Percentiles rank a stretch among this genome's conserved stretches.
Conservation (phyloP, 2,329 filamentous ascomycete species). For the Neofusicoccum laricinum region DNA sequence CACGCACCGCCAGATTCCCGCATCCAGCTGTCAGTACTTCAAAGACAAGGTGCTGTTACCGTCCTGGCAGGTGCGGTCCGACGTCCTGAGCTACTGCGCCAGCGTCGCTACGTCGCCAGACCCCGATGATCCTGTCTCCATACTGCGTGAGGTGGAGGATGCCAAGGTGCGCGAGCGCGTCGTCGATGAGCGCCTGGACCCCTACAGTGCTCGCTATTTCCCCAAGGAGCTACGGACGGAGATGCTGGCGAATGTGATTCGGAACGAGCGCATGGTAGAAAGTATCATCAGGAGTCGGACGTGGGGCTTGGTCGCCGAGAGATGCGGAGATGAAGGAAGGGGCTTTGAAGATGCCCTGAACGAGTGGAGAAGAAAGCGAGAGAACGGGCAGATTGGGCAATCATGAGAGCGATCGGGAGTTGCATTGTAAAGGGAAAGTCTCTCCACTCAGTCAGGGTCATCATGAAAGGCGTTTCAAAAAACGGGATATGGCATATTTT, state of each 20-base stretch:
- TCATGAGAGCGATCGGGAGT: background rate
- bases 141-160: constrained; percentile 67
- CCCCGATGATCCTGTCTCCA: constrained; percentile 76
- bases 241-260: constrained; percentile 67
- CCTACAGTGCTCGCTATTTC: constrained; percentile 83
- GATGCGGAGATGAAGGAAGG: constrained; percentile 61
- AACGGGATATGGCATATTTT: background rate
- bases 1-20: constrained; percentile 53
- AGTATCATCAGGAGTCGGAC: constrained; percentile 76
- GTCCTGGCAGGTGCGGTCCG: constrained; percentile 78
- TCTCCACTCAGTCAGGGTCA: background rate
- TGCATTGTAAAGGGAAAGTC: background rate
- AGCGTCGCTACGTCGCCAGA: constrained; percentile 84
- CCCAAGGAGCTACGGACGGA: constrained; percentile 77
- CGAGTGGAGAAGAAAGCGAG: constrained; percentile 26
- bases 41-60: constrained; percentile 79
- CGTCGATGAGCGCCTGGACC: constrained; percentile 86
- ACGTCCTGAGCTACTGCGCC: constrained; percentile 86
- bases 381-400: background rate
- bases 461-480: background rate
- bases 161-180: constrained; percentile 68
- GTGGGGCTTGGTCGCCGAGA: constrained; percentile 73
- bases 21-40: constrained; percentile 66
- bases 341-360: constrained; percentile 36
- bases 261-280: constrained; percentile 75